Evolutionary conservation across 1,284 basidiomycete species (phyloP).

Genomic region (Ustanciosporium gigantosporum): DNA sequence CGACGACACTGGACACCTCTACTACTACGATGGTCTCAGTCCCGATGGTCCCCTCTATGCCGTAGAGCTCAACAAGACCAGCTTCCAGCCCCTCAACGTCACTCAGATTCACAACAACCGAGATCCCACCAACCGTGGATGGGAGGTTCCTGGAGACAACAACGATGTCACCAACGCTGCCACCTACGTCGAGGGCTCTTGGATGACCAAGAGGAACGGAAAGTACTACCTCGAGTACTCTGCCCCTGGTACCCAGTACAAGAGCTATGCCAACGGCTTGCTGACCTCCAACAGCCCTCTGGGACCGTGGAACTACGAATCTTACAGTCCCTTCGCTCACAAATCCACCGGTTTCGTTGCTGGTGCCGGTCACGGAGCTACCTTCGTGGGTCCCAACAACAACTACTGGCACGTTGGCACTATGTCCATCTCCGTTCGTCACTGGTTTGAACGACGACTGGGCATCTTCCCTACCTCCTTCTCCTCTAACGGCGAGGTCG

Average conservation of each 20-base stretch:
- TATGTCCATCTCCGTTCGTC: not conserved
- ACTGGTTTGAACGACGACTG: not conserved
- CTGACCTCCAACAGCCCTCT: not conserved
- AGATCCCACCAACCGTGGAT: not conserved
- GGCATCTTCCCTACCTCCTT: not conserved
- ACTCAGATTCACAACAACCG: not conserved
- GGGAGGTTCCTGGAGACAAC: not conserved
- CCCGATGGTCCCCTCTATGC: not conserved
- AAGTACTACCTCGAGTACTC: not conserved
- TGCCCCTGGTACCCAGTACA: not conserved
- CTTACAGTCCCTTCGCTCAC: not conserved
- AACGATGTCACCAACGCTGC: not conserved
- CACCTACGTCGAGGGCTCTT: not conserved
- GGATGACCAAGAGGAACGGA: not conserved
- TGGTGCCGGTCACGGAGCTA: not conserved
- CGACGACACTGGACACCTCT: not conserved
- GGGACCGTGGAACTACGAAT: not conserved
- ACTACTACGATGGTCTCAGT: not conserved
- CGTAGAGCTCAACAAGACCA: not conserved
- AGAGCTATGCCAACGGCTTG: not conserved
- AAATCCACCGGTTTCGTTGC: not conserved
- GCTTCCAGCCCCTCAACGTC: not conserved
- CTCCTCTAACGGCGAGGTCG: not conserved
- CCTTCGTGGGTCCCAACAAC: not conserved
- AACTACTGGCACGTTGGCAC: not conserved